Evolutionary conservation across 345 rosid genomes (phyloP), one percentile per base, ranked within the genome.

Genomic region (Rhodamnia argentea): DNA sequence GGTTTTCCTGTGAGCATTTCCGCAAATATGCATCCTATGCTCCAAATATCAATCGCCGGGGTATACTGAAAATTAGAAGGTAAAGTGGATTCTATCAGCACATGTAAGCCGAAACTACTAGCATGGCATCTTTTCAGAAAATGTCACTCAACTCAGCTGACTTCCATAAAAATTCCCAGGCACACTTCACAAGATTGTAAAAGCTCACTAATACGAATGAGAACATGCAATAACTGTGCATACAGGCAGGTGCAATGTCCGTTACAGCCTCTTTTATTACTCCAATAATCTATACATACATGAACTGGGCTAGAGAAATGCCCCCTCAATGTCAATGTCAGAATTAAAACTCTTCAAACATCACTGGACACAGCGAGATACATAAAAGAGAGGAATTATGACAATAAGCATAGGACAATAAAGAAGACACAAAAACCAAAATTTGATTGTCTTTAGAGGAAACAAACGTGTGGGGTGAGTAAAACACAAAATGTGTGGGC

Each of bases 11-110:
- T 87, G 88, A 97, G 98, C 98, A 97, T 92, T 92, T 97, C 99
- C 40, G 99, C 99, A 88, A 97, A 97, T 88, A 96, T 97, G 91
- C 99, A 97, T 89, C 99, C 99, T 83, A 97, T 92, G 92, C 99
- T 97, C 99, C 99, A 97, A 56, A 94, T 95, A 89, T 97, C 99
- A 90, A 97, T 95, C 5, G 96, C 98, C 70, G 99, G 99, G 26
- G 99, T 97, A 87, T 97, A 97, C 99, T 97, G 90, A 85, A 86
- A 86, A 87, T 85, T 81, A 57, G 85, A 76, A 81, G 86, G 64
- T 62, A 84, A 84, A 86, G 51, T 58, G 42, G 70, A 56, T 84
- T 44, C 32, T 52, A 60, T 52, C 23, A 51, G 26, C 37, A 52
- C 27, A 40, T 83, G n/a, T 18, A 52, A 83, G 58, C 42, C 9